Conservation (phyloP, 805 yeast genomes). For the Kuraishia cidri region DNA sequence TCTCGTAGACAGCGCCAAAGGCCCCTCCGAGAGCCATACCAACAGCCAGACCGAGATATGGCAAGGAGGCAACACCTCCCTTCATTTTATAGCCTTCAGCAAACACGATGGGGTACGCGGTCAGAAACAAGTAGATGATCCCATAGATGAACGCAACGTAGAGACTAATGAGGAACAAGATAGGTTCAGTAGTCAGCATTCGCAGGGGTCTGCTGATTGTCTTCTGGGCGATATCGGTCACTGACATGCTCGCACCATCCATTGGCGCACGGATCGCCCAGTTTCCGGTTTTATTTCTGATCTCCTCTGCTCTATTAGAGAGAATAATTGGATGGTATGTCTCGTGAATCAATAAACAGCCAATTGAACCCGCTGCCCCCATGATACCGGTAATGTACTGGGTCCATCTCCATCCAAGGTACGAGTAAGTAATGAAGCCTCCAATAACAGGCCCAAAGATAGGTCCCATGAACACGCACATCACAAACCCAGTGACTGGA, state of each 20-base stretch:
- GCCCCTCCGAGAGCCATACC: constrained; percentile 58
- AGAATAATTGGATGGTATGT: constrained; percentile 69
- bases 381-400: constrained; percentile 62
- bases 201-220: constrained; percentile 59
- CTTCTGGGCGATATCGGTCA: constrained; percentile 52
- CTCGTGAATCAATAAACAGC: constrained; percentile 44
- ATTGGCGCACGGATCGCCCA: constrained; percentile 80
- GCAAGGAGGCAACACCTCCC: constrained; percentile 64
- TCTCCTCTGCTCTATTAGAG: constrained; percentile 48
- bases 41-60: constrained; percentile 67
- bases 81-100: constrained; percentile 49
- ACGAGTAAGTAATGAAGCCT: constrained; percentile 50
- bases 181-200: constrained; percentile 67
- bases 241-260: constrained; percentile 47
- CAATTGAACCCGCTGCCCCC: constrained; percentile 29
- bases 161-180: constrained; percentile 52
- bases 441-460: constrained; percentile 76
- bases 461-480: constrained; percentile 75
- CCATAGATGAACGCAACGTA: constrained; percentile 79
- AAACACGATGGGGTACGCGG: constrained; percentile 72
- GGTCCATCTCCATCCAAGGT: constrained; percentile 80
- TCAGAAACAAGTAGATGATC: constrained; percentile 61
- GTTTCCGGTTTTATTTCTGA: constrained; percentile 64
- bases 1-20: constrained; percentile 46
- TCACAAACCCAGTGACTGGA: constrained; percentile 65